Evolutionary conservation across 2,329 filamentous ascomycete genomes (phyloP), one percentile per base, ranked within the genome.

Genomic region (Talaromyces sp.): DNA sequence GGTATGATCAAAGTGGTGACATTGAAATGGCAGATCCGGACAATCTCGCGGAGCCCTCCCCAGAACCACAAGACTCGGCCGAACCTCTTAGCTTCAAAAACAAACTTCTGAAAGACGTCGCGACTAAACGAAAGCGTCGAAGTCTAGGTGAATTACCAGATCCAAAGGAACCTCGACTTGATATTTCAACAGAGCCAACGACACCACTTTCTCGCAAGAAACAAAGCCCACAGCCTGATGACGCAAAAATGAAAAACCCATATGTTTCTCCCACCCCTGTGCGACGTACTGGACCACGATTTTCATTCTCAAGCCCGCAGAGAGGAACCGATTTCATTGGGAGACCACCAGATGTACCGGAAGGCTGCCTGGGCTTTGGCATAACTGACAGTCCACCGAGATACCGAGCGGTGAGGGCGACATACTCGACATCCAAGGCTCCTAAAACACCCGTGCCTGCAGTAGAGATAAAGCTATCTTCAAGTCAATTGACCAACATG

Each of bases 281-380:
- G 3, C 27, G 27, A 2, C 27, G 12, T 48, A 26, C 24, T 26
- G 10, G 11, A 46, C 24, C 14, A n/a, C 31, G 10, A 17, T 26
- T 14, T 17, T 54, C 59, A 26, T 57, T 60, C 50, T 57, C 59
- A n/a, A 53, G 46, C 19, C 59, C 54, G 17, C 32, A 41, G 10
- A 21, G 11, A 26, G 32, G 29, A 17, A 24, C 19, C 14, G 11
- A 24, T 11, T 46, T 32, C 17, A 11, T 26, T 24, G 50, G 8
- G 38, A 17, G 24, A 54, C 14, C 48, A n/a, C 24, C 48, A 26
- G 19, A 59, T 54, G 24, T n/a, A 14, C 50, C 50, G 12, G 19
- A 29, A 3, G 57, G 50, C 17, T 29, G 57, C 29, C 19, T 59
- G 26, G 51, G 50, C 6, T 35, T 59, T 10, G 57, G 51, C 19